These are phyloP conservation scores for Carex arenaria DNA, from an alignment of 202 grass and related monocot species.

Conservation along the genomic window DNA sequence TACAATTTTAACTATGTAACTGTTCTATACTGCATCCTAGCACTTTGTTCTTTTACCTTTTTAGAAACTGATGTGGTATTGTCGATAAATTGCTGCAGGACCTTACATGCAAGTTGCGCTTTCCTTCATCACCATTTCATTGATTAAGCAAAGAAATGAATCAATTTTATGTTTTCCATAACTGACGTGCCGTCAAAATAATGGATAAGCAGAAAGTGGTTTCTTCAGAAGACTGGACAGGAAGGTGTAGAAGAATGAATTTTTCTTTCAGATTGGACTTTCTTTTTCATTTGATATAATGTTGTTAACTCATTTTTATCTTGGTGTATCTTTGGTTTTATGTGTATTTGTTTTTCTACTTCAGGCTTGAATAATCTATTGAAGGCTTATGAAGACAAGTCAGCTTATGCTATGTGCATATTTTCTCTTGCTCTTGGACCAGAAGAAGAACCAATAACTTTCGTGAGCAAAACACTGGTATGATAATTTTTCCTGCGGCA, in stretches of 20 bases:
- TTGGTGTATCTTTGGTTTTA: not conserved
- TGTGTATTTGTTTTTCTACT: slow-evolving; percentile 20
- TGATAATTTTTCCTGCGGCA: slow-evolving; percentile 16
- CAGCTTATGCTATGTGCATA: slow-evolving; percentile 92
- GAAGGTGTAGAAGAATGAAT: slow-evolving; percentile 50
- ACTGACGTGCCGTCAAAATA: slow-evolving; percentile 12
- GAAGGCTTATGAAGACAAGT: slow-evolving; percentile 95
- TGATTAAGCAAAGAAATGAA: not conserved
- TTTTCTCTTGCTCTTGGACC: slow-evolving; percentile 96
- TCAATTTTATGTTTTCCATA: slow-evolving; percentile 26
- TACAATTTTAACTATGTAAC: not conserved
- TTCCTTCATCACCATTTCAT: slow-evolving; percentile 6
- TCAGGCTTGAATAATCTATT: slow-evolving; percentile 89
- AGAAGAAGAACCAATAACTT: slow-evolving; percentile 66
- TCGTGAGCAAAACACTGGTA: slow-evolving; percentile 83
- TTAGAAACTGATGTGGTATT: slow-evolving; percentile 30
- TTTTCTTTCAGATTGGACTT: not conserved
- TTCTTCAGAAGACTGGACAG: slow-evolving; percentile 87
- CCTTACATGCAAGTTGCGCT: slow-evolving; percentile 87
- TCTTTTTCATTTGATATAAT: not conserved
- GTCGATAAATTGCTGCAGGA: slow-evolving; percentile 42
- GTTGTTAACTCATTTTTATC: not conserved
- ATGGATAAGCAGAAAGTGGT: slow-evolving; percentile 83
- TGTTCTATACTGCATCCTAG: not conserved
- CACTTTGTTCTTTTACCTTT: not conserved